Conservation (phyloP, 176 grass and related monocot species). For the Poa pratensis region DNA sequence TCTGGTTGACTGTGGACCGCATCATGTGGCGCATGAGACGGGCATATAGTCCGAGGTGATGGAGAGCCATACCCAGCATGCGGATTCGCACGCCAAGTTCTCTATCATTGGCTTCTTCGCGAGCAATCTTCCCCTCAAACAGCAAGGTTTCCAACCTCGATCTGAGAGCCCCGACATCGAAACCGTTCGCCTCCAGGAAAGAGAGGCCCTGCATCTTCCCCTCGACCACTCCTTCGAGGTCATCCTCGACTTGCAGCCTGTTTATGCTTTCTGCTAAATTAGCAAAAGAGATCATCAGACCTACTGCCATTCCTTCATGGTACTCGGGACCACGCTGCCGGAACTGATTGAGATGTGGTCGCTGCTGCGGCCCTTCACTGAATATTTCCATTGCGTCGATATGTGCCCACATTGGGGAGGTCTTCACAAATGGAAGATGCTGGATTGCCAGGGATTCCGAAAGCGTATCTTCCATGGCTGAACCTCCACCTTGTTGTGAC, state of each 20-base stretch:
- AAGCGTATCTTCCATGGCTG: background rate
- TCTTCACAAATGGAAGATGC: slow-evolving; percentile 48
- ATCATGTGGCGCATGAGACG: slow-evolving; percentile 9
- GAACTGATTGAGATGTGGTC: slow-evolving; percentile 49
- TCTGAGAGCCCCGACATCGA: slow-evolving; percentile 51
- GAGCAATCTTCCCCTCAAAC: background rate
- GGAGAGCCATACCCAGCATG: slow-evolving; percentile 16
- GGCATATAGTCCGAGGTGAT: slow-evolving; percentile 25
- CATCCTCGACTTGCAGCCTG: slow-evolving; percentile 40
- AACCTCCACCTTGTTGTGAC: slow-evolving; percentile 21
- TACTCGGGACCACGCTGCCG: slow-evolving; percentile 39
- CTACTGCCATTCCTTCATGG: slow-evolving; percentile 70
- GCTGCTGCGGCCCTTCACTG: slow-evolving; percentile 41
- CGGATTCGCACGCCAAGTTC: background rate
- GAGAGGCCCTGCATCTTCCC: slow-evolving; percentile 54
- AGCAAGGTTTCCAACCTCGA: slow-evolving; percentile 46
- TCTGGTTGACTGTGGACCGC: slow-evolving; percentile 2
- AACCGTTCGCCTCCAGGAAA: slow-evolving; percentile 63
- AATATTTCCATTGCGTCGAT: slow-evolving; percentile 65
- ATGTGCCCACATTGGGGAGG: slow-evolving; percentile 47
- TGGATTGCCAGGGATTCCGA: background rate
- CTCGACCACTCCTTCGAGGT: slow-evolving; percentile 13
- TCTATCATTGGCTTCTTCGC: background rate
- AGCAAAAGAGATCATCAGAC: slow-evolving; percentile 66
- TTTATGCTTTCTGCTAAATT: slow-evolving; percentile 51